Base-by-base conservation (phyloP, 2,329 filamentous ascomycete species). In the Nannizzia gypsea region DNA sequence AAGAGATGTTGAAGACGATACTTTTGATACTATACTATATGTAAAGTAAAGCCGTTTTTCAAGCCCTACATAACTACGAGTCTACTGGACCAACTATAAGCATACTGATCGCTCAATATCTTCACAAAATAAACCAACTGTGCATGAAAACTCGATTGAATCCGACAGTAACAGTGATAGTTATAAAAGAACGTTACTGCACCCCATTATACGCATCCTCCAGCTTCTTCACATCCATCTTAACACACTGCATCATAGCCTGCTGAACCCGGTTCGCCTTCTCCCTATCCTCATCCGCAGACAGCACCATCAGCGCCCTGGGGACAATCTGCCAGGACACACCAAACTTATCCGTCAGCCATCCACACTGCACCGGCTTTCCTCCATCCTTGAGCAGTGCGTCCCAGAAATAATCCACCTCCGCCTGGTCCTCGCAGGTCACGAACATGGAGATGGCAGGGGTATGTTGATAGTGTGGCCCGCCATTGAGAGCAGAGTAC, bases 311-410 rank as follows among this genome's bases (percentile, higher is more conserved):
- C 57, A 79, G 62, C 20, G 55, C 62, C 61, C 61, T 71, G 3
- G 78, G 77, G 46, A 76, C 67, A 36, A 80, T 68, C 70, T 80
- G 78, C 78, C 78, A 80, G 11, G 67, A 64, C 9, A 80, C 66
- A 2, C 78, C 78, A 64, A 72, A 79, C 67, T 71, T 73, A 64
- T 80, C 77, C 3, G 66, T 69, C 46, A 78, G 52, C 78, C 77
- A 80, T 2, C 77, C 76, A 62, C 78, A 79, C 64, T 73, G 69
- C 59, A 68, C 70, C 6, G 66, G 62, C 61, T 66, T 65, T 56
- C 76, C 72, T 1, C 73, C 75, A 2, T 73, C 76, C 56, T 74
- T 72, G 6, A 68, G 62, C 26, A 80, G 69, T 11, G 20, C 54
- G 11, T 69, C 70, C 75, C 75, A 80, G 65, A 75, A 79, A 63